Conservation (phyloP, 495 filamentous ascomycete genomes). For the Clavariopsis aquatica region DNA sequence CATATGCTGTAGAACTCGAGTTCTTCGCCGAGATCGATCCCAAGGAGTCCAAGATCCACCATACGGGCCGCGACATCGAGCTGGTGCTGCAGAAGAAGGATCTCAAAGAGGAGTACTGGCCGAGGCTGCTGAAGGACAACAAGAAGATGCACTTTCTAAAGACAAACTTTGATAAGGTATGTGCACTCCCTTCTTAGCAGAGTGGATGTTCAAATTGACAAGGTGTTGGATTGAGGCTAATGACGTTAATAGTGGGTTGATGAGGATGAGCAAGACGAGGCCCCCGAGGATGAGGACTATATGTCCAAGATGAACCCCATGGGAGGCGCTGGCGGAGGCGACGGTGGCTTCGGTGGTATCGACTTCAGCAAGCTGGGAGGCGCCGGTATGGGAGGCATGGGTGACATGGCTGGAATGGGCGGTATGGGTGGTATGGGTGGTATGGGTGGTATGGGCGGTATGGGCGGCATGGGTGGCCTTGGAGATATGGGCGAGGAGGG, state of each 20-base stretch:
- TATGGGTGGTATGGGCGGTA: too few species aligned
- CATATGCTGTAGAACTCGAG: constrained; percentile 82
- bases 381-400: constrained; percentile 52
- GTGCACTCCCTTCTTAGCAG: constrained; percentile 26
- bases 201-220: background rate
- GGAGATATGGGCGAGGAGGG: constrained; percentile 38
- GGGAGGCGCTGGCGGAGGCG: constrained; percentile 54
- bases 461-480: constrained; percentile 36
- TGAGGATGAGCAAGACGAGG: constrained; percentile 96
- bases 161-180: constrained; percentile 97
- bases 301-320: constrained; percentile 69
- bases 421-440: constrained; percentile 43
- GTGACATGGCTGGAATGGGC: constrained; percentile 13
- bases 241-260: constrained; percentile 77
- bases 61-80: constrained; percentile 82
- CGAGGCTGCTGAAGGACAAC: constrained; percentile 81
- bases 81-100: constrained; percentile 96
- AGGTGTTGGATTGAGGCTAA: constrained; percentile 10
- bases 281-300: constrained; percentile 72
- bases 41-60: constrained; percentile 74
- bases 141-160: constrained; percentile 95
- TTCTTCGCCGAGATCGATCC: constrained; percentile 91
- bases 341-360: constrained; percentile 67
- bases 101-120: constrained; percentile 87
- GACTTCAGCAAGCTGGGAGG: constrained; percentile 86